Base-by-base conservation (phyloP, 192 early-diverging fungal species). In the Lobulomyces angularis region DNA sequence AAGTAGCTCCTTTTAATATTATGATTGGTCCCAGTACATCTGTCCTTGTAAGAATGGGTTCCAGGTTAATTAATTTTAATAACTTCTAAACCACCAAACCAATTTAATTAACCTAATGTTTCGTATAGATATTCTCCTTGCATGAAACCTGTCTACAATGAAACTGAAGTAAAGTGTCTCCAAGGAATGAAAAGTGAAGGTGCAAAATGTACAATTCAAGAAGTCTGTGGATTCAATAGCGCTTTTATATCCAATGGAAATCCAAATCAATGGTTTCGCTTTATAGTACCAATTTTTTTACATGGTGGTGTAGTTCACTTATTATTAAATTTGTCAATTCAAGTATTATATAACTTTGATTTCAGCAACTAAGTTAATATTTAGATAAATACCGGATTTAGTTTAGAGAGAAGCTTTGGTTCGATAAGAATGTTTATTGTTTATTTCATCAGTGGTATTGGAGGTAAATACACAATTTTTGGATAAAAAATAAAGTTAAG, bases 241-340 rank as follows among this genome's bases (percentile, higher is more conserved):
- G 22, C 37, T n/a, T 37, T 37, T 17, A 11, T 9, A 24, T 19
- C 8, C 21, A 16, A 25, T 1, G 63, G 56, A 8, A 42, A 45
- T 0, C 80, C 84, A 4, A 58, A 86, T 55, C 88, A 88, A 45
- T 81, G 77, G 65, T 87, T 62, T 53, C 65, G 88, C 3, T 86
- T 91, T 47, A 62, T 91, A 24, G 52, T 65, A 12, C 76, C 88
- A 5, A 77, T 91, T n/a, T 84, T 84, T 33, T 57, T 91, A 33
- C 88, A 91, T 55, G 84, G 66, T 25, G 88, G 88, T 21, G 43
- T 88, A 2, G 23, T 89, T 1, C 88, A 91, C 57, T 56, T 85
- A 16, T 8, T 77, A 0, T 59, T 91, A 52, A 91, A 91, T 54
- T 44, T 87, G 50, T 7, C 64, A 6, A 75, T 79, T 31, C 88